Conservation (phyloP, 2,329 filamentous ascomycete genomes). For the Juglanconis juglandina region DNA sequence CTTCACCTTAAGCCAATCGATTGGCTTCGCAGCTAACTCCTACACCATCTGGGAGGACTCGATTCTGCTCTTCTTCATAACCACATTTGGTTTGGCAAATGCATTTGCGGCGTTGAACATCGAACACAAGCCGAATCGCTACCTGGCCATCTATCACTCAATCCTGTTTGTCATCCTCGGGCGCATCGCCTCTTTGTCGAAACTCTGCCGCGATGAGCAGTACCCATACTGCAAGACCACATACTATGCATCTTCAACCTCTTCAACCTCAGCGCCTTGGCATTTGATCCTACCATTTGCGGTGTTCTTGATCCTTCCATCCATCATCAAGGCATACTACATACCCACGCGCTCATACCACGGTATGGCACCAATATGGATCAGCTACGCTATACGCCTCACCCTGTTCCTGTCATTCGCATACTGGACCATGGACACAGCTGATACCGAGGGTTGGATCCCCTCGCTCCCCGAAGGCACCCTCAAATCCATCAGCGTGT, state of each 20-base stretch:
- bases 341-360: slow-evolving; percentile 81
- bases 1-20: slow-evolving; percentile 82
- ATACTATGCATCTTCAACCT: slow-evolving; percentile 88
- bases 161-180: slow-evolving; percentile 76
- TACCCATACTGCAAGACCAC: slow-evolving; percentile 96
- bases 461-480: slow-evolving; percentile 52
- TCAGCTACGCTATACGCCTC: slow-evolving; percentile 73
- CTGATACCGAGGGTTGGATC: slow-evolving; percentile 82
- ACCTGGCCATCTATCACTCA: slow-evolving; percentile 80
- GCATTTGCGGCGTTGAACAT: slow-evolving; percentile 73
- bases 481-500: slow-evolving; percentile 71
- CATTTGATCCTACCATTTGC: slow-evolving; percentile 77
- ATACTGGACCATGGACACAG: slow-evolving; percentile 88
- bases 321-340: slow-evolving; percentile 77
- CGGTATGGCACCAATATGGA: slow-evolving; percentile 79
- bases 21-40: slow-evolving; percentile 94
- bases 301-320: slow-evolving; percentile 69
- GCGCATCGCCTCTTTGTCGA: slow-evolving; percentile 79
- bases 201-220: slow-evolving; percentile 94
- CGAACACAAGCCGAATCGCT: slow-evolving; percentile 62
- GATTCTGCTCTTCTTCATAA: slow-evolving; percentile 86
- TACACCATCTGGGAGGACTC: slow-evolving; percentile 99
- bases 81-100: slow-evolving; percentile 78
- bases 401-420: slow-evolving; percentile 71
- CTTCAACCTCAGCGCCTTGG: slow-evolving; percentile 89